Conservation (phyloP, 169 alveolate species). For the Plasmodium ovale region DNA sequence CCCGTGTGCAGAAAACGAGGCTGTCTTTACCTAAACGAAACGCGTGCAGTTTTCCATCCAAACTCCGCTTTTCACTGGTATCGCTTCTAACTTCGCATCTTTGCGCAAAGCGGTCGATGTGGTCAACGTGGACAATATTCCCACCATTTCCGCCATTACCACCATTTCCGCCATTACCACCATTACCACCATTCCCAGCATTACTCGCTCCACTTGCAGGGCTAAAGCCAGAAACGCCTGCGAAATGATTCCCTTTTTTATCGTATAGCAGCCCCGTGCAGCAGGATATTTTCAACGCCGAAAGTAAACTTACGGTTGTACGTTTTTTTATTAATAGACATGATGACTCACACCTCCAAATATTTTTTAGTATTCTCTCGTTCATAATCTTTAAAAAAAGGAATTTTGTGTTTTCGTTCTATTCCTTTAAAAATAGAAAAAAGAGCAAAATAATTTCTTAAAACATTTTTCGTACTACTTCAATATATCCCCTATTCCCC, state of each 20-base stretch:
- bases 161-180: no score
- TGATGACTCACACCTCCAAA: constrained; percentile 47
- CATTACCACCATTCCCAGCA: no score
- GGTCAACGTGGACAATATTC: no score
- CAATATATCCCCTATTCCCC: background rate
- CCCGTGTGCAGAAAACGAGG: background rate
- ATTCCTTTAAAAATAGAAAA: constrained; percentile 9
- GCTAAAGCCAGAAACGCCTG: background rate
- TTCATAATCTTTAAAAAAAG: constrained; percentile 37
- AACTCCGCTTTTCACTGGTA: background rate
- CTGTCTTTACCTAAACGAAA: background rate
- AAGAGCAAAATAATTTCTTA: constrained; percentile 10
- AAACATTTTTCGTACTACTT: constrained; percentile 14
- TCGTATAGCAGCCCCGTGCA: background rate
- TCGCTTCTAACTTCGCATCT: no score
- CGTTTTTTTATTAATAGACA: constrained; percentile 58
- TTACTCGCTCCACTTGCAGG: background rate
- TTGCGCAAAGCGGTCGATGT: no score
- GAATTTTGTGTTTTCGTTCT: constrained; percentile 14
- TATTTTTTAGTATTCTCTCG: constrained; percentile 33
- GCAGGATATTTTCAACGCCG: constrained; percentile 13
- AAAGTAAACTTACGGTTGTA: constrained; percentile 4
- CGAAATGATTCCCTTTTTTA: constrained; percentile 1
- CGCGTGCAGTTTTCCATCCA: background rate
- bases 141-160: no score